A percentile compares a stretch with the other conserved stretches of the same genome.
phyloP scores from a whole-genome alignment of 2,329 filamentous ascomycete species.

The Gaeumannomyces sp. region DNA sequence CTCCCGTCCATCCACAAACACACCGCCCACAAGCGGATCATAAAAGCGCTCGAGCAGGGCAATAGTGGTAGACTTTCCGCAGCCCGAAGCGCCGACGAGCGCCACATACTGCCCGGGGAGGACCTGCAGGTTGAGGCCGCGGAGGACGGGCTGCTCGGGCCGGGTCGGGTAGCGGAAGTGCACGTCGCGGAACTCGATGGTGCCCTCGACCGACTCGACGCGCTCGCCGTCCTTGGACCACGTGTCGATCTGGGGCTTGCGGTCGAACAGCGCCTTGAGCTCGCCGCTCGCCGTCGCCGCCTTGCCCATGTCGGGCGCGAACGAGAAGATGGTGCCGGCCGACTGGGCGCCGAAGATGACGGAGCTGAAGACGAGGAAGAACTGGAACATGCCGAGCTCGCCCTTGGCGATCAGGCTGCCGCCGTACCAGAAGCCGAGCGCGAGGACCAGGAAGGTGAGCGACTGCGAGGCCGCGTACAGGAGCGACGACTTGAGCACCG shows the following conservation, averaged over 20 bases:
- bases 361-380: slow-evolving; percentile 85
- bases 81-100: slow-evolving; percentile 88
- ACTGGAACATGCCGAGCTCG: slow-evolving; percentile 76
- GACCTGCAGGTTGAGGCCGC: slow-evolving; percentile 69
- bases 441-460: slow-evolving; percentile 74
- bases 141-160: slow-evolving; percentile 84
- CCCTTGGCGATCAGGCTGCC: slow-evolving; percentile 63
- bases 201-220: slow-evolving; percentile 61
- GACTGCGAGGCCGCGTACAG: slow-evolving; percentile 84
- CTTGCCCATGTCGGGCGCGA: slow-evolving; percentile 89
- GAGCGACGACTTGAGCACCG: slow-evolving; percentile 67
- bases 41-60: slow-evolving; percentile 92
- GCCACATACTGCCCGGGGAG: slow-evolving; percentile 79
- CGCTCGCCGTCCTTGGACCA: slow-evolving; percentile 66
- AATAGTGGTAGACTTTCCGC: slow-evolving; percentile 92
- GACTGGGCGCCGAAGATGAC: slow-evolving; percentile 91
- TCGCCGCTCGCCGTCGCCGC: slow-evolving; percentile 76
- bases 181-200: slow-evolving; percentile 83
- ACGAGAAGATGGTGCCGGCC: slow-evolving; percentile 82
- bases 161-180: slow-evolving; percentile 93
- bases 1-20: slow-evolving; percentile 78
- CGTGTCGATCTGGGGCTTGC: slow-evolving; percentile 72
- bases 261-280: slow-evolving; percentile 78
- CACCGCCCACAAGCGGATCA: slow-evolving; percentile 72
- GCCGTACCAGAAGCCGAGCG: slow-evolving; percentile 90